Base-by-base conservation (phyloP, 257 asterid species). In the Scutellaria minor region DNA sequence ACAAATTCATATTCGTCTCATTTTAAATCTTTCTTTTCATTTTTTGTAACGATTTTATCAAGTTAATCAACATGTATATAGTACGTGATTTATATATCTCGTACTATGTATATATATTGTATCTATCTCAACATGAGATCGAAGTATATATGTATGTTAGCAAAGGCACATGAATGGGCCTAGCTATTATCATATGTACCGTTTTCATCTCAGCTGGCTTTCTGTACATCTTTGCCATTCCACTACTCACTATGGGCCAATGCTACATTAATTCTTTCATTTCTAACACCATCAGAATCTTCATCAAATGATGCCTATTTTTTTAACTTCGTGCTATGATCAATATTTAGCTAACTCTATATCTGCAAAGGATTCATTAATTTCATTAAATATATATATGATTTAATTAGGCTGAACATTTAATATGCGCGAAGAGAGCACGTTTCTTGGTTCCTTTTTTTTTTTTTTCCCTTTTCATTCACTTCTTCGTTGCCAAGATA, bases 141-240 rank as follows among this genome's bases (percentile, higher is more conserved):
- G n/a, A 2, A 3, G 0, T 31, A 31, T 31, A 4, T 31, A 2
- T 31, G 5, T 58, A 13, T 82, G 71, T 64, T 62, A 71, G 48
- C 70, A 67, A 75, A 80, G 68, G 83, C 82, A 83, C 83, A 76
- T 83, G 87, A 83, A 73, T 77, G 87, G 84, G 81, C 77, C 84
- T 45, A 45, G 50, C 11, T 73, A 53, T 50, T n/a, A 47, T 73
- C 45, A 31, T 63, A 72, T 48, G 82, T 70, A 70, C 82, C 39
- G 9, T 71, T 72, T 54, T 51, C 72, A 56, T 72, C 79, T 68
- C 78, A 1, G 74, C 82, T 82, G 86, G 81, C 86, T 40, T 68
- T 68, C 81, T 68, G 77, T 73, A 73, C 74, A 24, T 68, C 76
- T 52, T 56, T 77, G 74, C 77, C 75, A 63, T 20, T 72, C 78